Conservation (phyloP, 2,329 filamentous ascomycete genomes). For the Cadophora luteo-olivacea region DNA sequence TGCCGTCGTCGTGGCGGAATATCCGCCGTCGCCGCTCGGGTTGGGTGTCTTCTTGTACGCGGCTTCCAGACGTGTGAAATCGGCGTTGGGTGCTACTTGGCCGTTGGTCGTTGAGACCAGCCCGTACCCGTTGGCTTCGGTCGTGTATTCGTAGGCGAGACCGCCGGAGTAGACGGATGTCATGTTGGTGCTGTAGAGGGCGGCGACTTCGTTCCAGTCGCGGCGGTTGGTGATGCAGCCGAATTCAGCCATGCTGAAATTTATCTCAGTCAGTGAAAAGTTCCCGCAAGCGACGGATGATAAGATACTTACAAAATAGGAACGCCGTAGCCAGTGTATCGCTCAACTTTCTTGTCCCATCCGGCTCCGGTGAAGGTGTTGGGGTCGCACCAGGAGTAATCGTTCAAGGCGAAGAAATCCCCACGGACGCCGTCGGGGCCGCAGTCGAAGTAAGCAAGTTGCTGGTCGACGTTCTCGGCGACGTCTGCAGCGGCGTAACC, state of each 20-base stretch:
- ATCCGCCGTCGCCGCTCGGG: conserved; percentile 60
- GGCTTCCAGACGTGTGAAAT: conserved; percentile 56
- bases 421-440: conserved; percentile 68
- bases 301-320: conserved; percentile 54
- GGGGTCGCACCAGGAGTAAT: conserved; percentile 71
- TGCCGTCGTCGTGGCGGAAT: conserved; percentile 47
- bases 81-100: conserved; percentile 49
- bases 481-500: conserved; percentile 72
- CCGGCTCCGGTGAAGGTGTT: conserved; percentile 65
- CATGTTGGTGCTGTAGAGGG: conserved; percentile 86
- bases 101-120: conserved; percentile 43
- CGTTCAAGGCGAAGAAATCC: conserved; percentile 72
- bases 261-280: conserved; percentile 20
- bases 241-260: conserved; percentile 75
- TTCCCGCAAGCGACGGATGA: neutral
- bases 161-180: conserved; percentile 91
- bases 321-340: conserved; percentile 71
- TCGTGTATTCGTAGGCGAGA: conserved; percentile 92
- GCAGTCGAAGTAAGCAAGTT: conserved; percentile 76
- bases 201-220: conserved; percentile 77
- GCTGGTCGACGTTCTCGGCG: conserved; percentile 62
- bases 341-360: conserved; percentile 73
- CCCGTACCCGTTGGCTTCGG: conserved; percentile 80
- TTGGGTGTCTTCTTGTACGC: conserved; percentile 51
- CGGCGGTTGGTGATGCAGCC: conserved; percentile 86